A percentile compares a stretch with the other conserved stretches of the same genome.
These are phyloP conservation scores for Vitis cinerea DNA, from an alignment of 164 flowering plant genomes.

Conservation along the genomic window DNA sequence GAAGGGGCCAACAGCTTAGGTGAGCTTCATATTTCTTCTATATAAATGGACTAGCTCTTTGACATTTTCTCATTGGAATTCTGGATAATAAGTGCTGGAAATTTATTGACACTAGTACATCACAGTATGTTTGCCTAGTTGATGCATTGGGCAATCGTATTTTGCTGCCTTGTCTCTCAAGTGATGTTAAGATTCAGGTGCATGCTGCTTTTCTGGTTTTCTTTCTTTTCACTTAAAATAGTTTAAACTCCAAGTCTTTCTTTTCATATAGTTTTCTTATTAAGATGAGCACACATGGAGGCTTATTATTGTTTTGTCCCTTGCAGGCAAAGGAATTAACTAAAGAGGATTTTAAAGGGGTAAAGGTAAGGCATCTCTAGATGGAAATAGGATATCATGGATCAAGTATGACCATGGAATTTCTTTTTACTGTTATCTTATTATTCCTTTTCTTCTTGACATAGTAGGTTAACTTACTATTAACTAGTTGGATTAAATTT, in stretches of 20 bases:
- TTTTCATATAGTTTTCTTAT: not conserved
- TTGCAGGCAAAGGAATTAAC: constrained; percentile 70
- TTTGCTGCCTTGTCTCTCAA: constrained; percentile 87
- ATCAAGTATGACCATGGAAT: too few relatives aligned
- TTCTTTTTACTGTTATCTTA: too few relatives aligned
- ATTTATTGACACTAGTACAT: too few relatives aligned
- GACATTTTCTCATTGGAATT: too few relatives aligned
- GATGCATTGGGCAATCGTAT: constrained; percentile 90
- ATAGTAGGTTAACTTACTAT: too few relatives aligned
- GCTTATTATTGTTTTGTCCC: constrained; percentile 6
- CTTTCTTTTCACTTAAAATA: not conserved
- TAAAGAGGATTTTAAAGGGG: constrained; percentile 70
- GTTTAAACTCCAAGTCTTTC: not conserved
- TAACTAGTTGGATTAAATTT: too few relatives aligned
- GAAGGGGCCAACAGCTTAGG: constrained; percentile 50
- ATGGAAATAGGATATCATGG: too few relatives aligned
- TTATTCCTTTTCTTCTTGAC: too few relatives aligned
- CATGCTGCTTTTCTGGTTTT: not conserved
- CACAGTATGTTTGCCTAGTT: constrained; percentile 85
- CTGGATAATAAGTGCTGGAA: too few relatives aligned
- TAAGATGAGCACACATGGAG: not conserved
- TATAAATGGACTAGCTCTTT: too few relatives aligned
- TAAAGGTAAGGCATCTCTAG: constrained; percentile 50
- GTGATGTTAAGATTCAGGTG: constrained; percentile 88
- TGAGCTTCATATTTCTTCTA: too few relatives aligned